Base-by-base conservation (phyloP, 495 filamentous ascomycete species). In the Evansstolkia leycettana region DNA sequence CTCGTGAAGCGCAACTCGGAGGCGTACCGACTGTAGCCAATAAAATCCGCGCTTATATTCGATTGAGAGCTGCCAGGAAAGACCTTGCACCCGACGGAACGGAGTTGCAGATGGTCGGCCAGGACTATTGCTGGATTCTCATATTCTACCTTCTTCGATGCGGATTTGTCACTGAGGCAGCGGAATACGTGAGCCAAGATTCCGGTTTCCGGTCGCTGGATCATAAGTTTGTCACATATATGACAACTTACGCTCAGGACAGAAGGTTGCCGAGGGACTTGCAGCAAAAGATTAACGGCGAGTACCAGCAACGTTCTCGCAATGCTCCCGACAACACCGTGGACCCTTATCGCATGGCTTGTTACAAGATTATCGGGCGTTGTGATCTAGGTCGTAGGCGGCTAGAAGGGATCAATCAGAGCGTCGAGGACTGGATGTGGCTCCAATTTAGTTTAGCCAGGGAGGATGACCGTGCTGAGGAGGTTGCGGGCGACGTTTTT, bases 381-480 rank as follows among this genome's bases (percentile, higher is more conserved):
- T 94, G 88, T 59, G 90, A 96, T 46, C 70, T 99, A 13, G 68
- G 59, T 40, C 79, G 80, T 33, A 74, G 87, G 42, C 83, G 70
- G 37, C 67, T 95, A 8, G 83, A 92, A n/a, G 72, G 74, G 31
- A 68, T 96, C 12, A 78, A 73, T 36, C 80, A 80, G 37, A 80
- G 75, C 16, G 77, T 93, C 31, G 84, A 94, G 45, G 92, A 96
- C 52, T 96, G 86, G 85, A 78, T 92, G 55, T 99, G 90, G 90
- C 60, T 99, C 38, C 90, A 96, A 53, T 85, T 96, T 55, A 82
- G 75, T 45, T 77, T 99, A 28, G 86, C 88, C 11, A 69, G 92
- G 36, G 90, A 99, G 50, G 77, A 80, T 36, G 84, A 84, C 47
- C 76, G 82, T 35, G 70, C 76, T 7, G 76, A 85, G 34, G 88